Base-by-base conservation (phyloP, 257 asterid genomes). In the Linaria vulgaris region DNA sequence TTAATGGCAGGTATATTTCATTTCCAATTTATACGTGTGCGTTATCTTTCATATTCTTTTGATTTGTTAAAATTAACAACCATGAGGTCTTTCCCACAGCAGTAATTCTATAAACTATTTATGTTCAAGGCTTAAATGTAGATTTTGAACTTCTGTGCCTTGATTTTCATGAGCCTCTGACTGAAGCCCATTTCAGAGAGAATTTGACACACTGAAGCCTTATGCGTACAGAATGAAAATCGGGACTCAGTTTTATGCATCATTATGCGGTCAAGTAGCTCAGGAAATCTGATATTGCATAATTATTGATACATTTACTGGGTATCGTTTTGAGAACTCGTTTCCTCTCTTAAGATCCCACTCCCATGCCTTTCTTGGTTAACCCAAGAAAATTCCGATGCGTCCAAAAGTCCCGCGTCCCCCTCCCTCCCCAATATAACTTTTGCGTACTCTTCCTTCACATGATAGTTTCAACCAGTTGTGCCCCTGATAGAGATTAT, bases 1-100 rank as follows among this genome's bases (percentile, higher is more conserved):
- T 68, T 52, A 75, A 68, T 25, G 25, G 74, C 71, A 74, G 92
- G 97, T 90, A 81, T 30, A 46, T 59, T 60, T 16, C 61, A 58
- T 68, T 67, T 52, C 25, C 59, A 67, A 59, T 63, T 63, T 44
- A 49, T 41, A 27, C 10, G 30, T 12, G 21, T 66, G 65, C 45
- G 63, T 73, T 61, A 11, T 22, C 25, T 67, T 63, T 37, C 56
- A 68, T 22, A 27, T 43, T 61, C 27, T 56, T 59, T 27, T 41
- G 61, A n/a, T 53, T 21, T 25, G 30, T 68, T 38, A 56, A 55
- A 67, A 30, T n/a, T 39, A 20, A 55, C 47, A 56, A 12, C 43
- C 24, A 48, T 39, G 55, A 47, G 53, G 50, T 67, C 15, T 55
- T 20, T 61, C 48, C 27, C 41, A 52, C 41, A 58, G 24, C 60